A percentile compares a stretch with the other conserved stretches of the same genome.
These are phyloP conservation scores for Cyclotella atomus DNA, from an alignment of 108 stramenopile species.

Conservation along the genomic window DNA sequence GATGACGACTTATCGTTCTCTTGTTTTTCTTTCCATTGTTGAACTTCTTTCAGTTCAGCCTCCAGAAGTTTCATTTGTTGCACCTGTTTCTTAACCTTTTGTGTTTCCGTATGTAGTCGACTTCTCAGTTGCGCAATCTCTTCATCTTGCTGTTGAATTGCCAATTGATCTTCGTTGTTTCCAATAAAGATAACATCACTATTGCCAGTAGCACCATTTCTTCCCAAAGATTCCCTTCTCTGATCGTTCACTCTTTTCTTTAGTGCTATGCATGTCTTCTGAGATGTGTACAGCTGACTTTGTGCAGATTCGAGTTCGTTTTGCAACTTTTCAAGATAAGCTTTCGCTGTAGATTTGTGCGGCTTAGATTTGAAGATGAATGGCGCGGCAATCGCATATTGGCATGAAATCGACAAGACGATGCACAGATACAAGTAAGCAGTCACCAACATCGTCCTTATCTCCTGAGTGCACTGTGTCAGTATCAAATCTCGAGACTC, in stretches of 20 bases:
- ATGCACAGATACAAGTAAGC: not conserved
- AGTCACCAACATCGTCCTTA: not conserved
- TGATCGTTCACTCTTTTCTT: constrained; percentile 39
- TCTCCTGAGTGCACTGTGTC: no score
- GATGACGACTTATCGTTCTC: constrained; percentile 3
- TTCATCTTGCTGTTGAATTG: constrained; percentile 13
- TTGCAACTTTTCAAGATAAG: constrained; percentile 36
- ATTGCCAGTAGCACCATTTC: not conserved
- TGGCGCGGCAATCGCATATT: not conserved
- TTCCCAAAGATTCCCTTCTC: constrained; percentile 27
- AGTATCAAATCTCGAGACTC: not conserved
- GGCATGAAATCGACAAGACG: not conserved
- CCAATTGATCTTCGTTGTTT: constrained; percentile 10
- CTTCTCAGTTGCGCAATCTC: constrained; percentile 30
- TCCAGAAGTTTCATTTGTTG: constrained; percentile 31
- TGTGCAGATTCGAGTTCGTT: constrained; percentile 37
- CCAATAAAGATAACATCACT: not conserved
- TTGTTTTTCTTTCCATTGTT: constrained; percentile 25
- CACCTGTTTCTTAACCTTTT: constrained; percentile 27
- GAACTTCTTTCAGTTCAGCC: constrained; percentile 36
- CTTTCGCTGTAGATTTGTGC: constrained; percentile 32
- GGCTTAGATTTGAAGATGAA: constrained; percentile 24
- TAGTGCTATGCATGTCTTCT: constrained; percentile 40
- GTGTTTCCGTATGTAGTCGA: constrained; percentile 27
- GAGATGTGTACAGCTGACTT: constrained; percentile 42